Evolutionary conservation across 208 protist species (phyloP).

Genomic region (Leishmania turanica): DNA sequence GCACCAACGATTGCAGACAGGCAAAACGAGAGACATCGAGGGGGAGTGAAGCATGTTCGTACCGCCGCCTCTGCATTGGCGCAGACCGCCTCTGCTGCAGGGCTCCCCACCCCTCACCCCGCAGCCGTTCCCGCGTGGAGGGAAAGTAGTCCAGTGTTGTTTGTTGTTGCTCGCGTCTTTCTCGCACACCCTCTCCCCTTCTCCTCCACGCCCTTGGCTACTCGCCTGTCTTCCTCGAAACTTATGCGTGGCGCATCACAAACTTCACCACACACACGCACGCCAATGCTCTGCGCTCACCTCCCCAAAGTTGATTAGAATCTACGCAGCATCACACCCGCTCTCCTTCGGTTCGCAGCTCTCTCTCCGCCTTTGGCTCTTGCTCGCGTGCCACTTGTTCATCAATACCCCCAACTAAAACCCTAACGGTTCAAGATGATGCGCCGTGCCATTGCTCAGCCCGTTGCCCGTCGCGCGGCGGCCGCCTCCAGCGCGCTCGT

Average conservation of each 20-base stretch:
- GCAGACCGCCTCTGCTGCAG: not conserved
- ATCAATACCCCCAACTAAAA: not conserved
- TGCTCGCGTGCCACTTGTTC: not conserved
- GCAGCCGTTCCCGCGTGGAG: no score
- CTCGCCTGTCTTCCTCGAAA: not conserved
- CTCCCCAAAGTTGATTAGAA: not conserved
- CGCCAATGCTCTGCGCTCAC: not conserved
- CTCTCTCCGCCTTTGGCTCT: not conserved
- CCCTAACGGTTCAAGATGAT: constrained; percentile 43
- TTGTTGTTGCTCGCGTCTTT: not conserved
- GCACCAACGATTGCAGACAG: not conserved
- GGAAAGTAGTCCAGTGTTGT: not conserved
- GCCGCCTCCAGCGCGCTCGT: constrained; percentile 42
- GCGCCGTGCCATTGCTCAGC: constrained; percentile 55
- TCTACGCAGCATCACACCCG: not conserved
- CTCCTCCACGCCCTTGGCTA: not conserved
- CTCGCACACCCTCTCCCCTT: not conserved
- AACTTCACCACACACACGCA: not conserved
- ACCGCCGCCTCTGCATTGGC: not conserved
- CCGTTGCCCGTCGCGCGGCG: constrained; percentile 38
- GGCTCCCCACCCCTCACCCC: not conserved
- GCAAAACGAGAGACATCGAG: not conserved
- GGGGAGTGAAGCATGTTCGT: not conserved
- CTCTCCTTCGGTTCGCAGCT: not conserved
- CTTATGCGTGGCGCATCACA: not conserved